These are phyloP conservation scores for Pseudogymnoascus sp. DNA, from an alignment of 2,329 filamentous ascomycete species.

Conservation along the genomic window DNA sequence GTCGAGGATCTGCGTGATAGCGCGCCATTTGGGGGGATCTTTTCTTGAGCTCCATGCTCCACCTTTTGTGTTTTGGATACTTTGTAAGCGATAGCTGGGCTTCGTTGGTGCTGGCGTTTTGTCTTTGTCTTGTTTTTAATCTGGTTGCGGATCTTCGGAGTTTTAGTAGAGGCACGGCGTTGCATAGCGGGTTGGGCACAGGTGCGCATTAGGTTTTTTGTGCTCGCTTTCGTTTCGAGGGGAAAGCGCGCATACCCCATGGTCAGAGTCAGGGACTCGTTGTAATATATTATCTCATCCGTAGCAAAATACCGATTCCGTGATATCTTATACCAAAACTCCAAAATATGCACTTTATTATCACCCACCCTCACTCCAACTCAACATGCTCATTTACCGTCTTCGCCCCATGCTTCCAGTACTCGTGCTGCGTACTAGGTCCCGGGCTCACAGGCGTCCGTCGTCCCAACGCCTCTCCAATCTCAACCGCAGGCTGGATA, in stretches of 20 bases:
- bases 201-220: constrained; percentile 24
- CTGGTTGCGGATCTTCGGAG: background rate
- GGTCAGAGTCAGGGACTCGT: background rate
- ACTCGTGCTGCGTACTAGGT: background rate
- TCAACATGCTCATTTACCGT: background rate
- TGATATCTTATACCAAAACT: constrained; percentile 28
- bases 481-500: background rate
- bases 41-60: constrained; percentile 35
- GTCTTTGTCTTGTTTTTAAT: background rate
- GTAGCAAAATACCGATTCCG: background rate
- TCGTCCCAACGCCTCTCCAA: background rate
- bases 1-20: constrained; percentile 70
- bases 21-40: constrained; percentile 62
- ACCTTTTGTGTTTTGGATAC: background rate
- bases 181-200: constrained; percentile 30
- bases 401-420: background rate
- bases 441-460: background rate
- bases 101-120: background rate
- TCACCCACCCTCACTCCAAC: background rate
- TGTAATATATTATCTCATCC: constrained; percentile 1
- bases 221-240: constrained; percentile 19
- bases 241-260: background rate
- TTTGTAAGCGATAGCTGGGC: background rate
- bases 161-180: background rate
- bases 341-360: constrained; percentile 22